These are phyloP conservation scores for Ambrosia artemisiifolia DNA, from an alignment of 129 eudicot species.

Conservation along the genomic window DNA sequence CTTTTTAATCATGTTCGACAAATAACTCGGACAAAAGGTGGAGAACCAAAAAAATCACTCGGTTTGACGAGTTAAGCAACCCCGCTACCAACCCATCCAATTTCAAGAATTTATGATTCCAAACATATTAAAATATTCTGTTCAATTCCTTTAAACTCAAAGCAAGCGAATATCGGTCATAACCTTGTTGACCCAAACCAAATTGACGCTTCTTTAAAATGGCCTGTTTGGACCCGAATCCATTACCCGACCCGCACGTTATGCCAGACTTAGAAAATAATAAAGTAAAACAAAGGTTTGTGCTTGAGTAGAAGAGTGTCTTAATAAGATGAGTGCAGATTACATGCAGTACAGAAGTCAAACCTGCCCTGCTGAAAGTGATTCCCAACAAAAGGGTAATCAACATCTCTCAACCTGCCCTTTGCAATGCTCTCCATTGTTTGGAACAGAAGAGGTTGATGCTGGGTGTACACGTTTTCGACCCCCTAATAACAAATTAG, in stretches of 20 bases:
- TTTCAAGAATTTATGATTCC: conserved; percentile 2
- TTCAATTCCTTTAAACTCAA: background rate
- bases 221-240: no score
- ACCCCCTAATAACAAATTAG: conserved; percentile 59
- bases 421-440: conserved; percentile 93
- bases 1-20: conserved; percentile 1
- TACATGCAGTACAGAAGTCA: conserved; percentile 12
- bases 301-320: background rate
- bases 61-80: background rate
- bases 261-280: background rate
- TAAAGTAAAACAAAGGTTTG: background rate
- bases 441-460: conserved; percentile 88
- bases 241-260: no score
- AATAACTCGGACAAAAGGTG: background rate
- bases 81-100: no score
- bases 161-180: background rate
- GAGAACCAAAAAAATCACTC: background rate
- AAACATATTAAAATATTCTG: background rate
- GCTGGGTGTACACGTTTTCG: conserved; percentile 98
- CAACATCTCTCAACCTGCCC: conserved; percentile 95
- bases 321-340: background rate
- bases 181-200: no score
- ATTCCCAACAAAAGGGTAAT: conserved; percentile 90
- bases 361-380: conserved; percentile 96
- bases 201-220: no score